Evolutionary conservation across 129 eudicot genomes (phyloP).

Genomic region (Smallanthus sonchifolius): DNA sequence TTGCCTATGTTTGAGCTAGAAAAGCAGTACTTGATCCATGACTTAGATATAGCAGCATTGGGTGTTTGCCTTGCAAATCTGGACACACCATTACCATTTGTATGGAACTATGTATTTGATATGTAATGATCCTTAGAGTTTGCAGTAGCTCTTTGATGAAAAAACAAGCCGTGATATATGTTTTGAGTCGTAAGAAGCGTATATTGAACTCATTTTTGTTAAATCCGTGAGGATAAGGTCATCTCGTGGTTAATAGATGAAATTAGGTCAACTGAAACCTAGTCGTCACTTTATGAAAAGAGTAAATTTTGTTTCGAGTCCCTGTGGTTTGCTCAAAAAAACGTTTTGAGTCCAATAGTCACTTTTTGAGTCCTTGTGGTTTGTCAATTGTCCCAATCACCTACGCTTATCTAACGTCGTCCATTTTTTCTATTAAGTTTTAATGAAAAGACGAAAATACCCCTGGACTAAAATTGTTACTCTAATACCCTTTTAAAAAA

Average conservation of each 20-base stretch:
- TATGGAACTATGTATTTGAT: not conserved
- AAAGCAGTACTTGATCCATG: not conserved
- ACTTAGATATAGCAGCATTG: not conserved
- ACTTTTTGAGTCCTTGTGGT: too few species aligned
- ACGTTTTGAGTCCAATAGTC: too few species aligned
- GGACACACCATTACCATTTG: not conserved
- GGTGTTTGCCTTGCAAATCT: not conserved
- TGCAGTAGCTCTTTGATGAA: not conserved
- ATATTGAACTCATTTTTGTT: not conserved
- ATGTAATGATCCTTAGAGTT: not conserved
- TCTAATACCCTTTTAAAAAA: too few species aligned
- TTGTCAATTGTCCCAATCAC: too few species aligned
- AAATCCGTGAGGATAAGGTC: not conserved
- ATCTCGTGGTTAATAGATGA: not conserved
- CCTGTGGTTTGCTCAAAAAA: too few species aligned
- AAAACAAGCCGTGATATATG: not conserved
- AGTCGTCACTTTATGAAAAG: not conserved
- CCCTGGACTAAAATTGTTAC: too few species aligned
- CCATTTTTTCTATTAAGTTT: too few species aligned
- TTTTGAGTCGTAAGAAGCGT: not conserved
- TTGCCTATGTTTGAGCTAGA: conserved; percentile 1
- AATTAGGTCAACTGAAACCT: not conserved
- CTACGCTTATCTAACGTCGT: too few species aligned
- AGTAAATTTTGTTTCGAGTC: too few species aligned
- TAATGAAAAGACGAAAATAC: too few species aligned